Evolutionary conservation across 1,284 basidiomycete genomes (phyloP), one percentile per base, ranked within the genome.

Genomic region (Abortiporus biennis): DNA sequence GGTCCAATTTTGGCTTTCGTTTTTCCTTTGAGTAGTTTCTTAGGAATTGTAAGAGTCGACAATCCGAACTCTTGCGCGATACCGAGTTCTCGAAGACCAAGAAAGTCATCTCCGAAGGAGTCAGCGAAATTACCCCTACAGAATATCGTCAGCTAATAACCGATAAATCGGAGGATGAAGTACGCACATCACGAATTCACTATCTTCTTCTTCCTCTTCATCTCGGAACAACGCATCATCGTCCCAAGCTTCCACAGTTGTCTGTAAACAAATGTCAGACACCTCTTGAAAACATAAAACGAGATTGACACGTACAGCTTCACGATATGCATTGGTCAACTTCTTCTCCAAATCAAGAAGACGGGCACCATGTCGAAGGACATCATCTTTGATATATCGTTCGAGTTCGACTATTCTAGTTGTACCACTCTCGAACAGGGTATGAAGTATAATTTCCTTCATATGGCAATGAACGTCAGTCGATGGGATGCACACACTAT

Each of bases 381-480:
- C 77, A 52, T 97, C 94, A 54, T 97, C 92, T 39, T 78, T 78
- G 57, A 98, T 80, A 61, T 97, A 94, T 16, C 81, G 72, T 54
- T 95, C 89, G 0, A 98, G 73, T 47, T 87, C 81, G 43, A 78
- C 72, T 11, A 92, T 68, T 42, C 80, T 74, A 0, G 87, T 76
- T 8, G 80, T 80, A 1, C 91, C 92, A 47, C 86, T 89, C 63
- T 95, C 89, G 49, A 92, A 88, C 11, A 98, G 67, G 0, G 88
- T 86, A 60, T 95, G 92, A 3, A 93, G 70, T 24, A 96, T 80
- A 38, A 97, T 92, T 78, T 96, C 92, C 87, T 94, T n/a, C n/a
- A n/a, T n/a, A 47, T 23, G 20, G 22, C 40, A 42, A 30, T 27
- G 3, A 25, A 41, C 45, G 16, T 47, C 42, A 47, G 39, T n/a